phyloP scores from a whole-genome alignment of 257 asterid genomes.

The Handroanthus guayacan region DNA sequence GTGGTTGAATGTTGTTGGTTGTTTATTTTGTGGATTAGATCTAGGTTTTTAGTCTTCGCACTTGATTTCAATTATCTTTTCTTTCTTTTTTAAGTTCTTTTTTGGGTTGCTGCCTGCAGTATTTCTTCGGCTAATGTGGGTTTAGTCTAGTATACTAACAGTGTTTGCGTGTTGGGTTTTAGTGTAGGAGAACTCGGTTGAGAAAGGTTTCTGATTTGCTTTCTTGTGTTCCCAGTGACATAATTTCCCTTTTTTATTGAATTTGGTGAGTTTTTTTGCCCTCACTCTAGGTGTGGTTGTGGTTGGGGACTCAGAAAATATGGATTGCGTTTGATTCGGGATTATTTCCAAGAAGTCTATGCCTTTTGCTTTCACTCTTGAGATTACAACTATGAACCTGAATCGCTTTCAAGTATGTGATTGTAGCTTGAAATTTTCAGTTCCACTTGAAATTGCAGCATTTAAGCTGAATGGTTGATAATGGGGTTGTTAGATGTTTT shows the following conservation, averaged over 20 bases:
- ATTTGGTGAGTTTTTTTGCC: not conserved
- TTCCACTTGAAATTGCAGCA: not conserved
- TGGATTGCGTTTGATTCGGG: conserved; percentile 11
- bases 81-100: not conserved
- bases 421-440: not conserved
- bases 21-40: conserved; percentile 15
- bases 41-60: not conserved
- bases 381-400: not conserved
- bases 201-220: not conserved
- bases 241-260: not conserved
- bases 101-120: not conserved
- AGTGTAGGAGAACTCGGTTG: conserved; percentile 12
- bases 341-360: not conserved
- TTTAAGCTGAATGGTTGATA: not conserved
- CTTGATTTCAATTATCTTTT: too few relatives aligned
- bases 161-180: conserved; percentile 6
- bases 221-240: not conserved
- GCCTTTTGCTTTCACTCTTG: not conserved
- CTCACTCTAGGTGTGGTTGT: not conserved
- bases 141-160: not conserved
- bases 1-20: conserved; percentile 5
- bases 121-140: not conserved
- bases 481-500: not conserved
- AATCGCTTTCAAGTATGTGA: not conserved
- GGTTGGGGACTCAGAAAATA: not conserved